phyloP scores from a whole-genome alignment of 345 rosid genomes.

The Carallia brachiata region DNA sequence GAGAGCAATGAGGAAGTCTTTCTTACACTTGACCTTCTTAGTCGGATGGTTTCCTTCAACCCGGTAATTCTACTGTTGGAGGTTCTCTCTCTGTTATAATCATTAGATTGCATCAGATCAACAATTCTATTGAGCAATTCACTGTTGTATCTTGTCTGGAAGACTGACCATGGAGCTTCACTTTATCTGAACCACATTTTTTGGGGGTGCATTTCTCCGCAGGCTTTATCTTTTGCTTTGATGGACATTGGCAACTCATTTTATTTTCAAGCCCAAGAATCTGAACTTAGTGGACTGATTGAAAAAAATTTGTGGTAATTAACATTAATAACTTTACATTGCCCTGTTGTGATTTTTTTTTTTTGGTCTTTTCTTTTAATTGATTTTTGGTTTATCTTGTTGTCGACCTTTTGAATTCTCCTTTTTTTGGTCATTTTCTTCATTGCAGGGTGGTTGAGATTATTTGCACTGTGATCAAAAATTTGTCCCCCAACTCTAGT shows the following conservation, averaged over 20 bases:
- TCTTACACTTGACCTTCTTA: slow-evolving; percentile 67
- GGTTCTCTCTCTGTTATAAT: not conserved
- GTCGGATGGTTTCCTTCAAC: slow-evolving; percentile 74
- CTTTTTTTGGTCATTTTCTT: not conserved
- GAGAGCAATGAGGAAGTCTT: slow-evolving; percentile 57
- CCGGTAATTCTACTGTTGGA: slow-evolving; percentile 35
- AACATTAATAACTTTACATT: slow-evolving; percentile 7
- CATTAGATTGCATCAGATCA: not conserved
- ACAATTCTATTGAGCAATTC: not conserved
- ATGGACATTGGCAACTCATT: slow-evolving; percentile 59
- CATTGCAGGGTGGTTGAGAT: slow-evolving; percentile 72
- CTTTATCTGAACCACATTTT: slow-evolving; percentile 9
- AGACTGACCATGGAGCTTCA: slow-evolving; percentile 3
- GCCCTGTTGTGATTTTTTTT: not conserved
- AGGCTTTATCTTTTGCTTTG: slow-evolving; percentile 73
- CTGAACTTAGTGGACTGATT: slow-evolving; percentile 38
- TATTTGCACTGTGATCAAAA: slow-evolving; percentile 60
- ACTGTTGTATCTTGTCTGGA: not conserved
- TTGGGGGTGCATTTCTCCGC: slow-evolving; percentile 17
- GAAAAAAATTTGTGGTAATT: slow-evolving; percentile 60
- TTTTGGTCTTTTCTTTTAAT: not conserved
- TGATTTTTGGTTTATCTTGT: not conserved
- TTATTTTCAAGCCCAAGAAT: slow-evolving; percentile 31
- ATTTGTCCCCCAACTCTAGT: slow-evolving; percentile 47
- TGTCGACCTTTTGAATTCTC: not conserved